phyloP scores from a whole-genome alignment of 192 early-diverging fungal species.

The Allomyces arbusculus region DNA sequence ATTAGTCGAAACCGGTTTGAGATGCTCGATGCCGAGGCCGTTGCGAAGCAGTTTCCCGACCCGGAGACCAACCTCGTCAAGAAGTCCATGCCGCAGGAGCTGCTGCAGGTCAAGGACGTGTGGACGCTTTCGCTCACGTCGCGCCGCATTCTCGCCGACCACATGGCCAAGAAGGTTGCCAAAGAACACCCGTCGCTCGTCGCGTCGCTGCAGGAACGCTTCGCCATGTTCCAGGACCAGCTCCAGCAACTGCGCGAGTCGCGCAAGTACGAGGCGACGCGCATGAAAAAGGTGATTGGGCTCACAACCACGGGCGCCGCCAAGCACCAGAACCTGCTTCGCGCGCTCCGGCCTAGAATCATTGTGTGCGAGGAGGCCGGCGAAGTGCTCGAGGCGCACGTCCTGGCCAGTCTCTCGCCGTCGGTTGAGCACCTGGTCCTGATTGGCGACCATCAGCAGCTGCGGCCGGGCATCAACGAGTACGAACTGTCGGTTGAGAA shows the following conservation, averaged over 20 bases:
- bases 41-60: no score
- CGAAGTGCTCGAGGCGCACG: constrained; percentile 17
- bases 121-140: no score
- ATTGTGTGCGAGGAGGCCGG: constrained; percentile 18
- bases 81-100: no score
- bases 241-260: constrained; percentile 8
- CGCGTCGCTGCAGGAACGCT: no score
- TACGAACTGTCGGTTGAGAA: constrained; percentile 6
- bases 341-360: not conserved
- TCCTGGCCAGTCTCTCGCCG: constrained; percentile 7
- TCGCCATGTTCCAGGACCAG: no score
- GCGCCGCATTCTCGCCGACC: no score
- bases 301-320: constrained; percentile 43
- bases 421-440: constrained; percentile 10
- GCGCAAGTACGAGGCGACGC: constrained; percentile 8
- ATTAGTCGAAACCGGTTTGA: no score
- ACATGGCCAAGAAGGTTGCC: no score
- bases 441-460: constrained; percentile 18
- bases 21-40: no score
- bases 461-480: constrained; percentile 6
- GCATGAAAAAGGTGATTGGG: constrained; percentile 19
- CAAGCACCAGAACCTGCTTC: constrained; percentile 11
- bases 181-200: no score
- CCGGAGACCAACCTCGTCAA: no score
- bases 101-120: no score